Base-by-base conservation (phyloP, 192 early-diverging fungal genomes). In the Dissophora globulifera region DNA sequence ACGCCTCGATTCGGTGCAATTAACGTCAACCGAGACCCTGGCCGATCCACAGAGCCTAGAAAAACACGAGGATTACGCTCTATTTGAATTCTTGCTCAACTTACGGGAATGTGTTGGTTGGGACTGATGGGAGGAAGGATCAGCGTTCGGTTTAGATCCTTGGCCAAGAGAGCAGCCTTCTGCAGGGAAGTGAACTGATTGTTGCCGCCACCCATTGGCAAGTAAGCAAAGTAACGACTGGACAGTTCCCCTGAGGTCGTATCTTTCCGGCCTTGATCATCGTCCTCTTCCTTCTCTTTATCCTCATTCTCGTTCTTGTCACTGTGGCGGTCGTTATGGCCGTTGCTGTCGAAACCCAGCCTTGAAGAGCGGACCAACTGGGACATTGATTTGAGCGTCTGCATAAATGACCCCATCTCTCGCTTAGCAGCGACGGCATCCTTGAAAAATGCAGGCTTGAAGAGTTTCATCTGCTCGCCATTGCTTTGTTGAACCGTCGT, bases 131-230 rank as follows among this genome's bases (percentile, higher is more conserved):
- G 58, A 11, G 67, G 67, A 22, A 69, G 29, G 40, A 69, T 7
- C 43, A 69, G 26, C 4, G 67, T 69, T 25, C 67, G 49, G 13
- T 69, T 69, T 31, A 69, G 26, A 30, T 69, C 67, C 58, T 69
- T 69, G 58, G 67, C 67, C 25, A 69, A 40, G n/a, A 69, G 15
- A 13, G 67, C 67, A 4, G 67, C 67, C 27, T 69, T 69, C 17
- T 69, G 38, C 11, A 69, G 51, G 1, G 67, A 69, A 4, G 33
- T 49, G 50, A 69, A 69, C 16, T 69, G 67, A 20, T 69, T 69
- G 51, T 69, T 69, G n/a, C 67, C 67, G 27, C 67, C 67, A 16
- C 67, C 67, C 67, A 69, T 69, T 16, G 67, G 67, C 12, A 69
- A 23, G 17, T 69, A 69, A 2, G 42, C 12, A 26, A 69, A 61